Base-by-base conservation (phyloP, 2,329 filamentous ascomycete genomes). In the Periconia sp. region DNA sequence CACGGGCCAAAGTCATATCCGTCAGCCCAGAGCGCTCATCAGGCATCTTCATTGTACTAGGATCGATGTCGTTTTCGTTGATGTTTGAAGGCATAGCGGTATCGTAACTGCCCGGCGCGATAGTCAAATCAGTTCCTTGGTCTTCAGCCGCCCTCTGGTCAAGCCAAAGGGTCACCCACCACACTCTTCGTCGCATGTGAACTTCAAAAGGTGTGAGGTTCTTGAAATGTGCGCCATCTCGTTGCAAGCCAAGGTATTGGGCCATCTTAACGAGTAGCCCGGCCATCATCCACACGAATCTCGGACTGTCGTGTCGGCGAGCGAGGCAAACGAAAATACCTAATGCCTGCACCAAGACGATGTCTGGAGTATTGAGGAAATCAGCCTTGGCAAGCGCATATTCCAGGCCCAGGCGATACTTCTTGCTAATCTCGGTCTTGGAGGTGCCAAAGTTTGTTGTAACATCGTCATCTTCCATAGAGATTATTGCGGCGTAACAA, bases 381-480 rank as follows among this genome's bases (percentile, higher is more conserved):
- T 55, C 49, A 19, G 52, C 52, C 26, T 46, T 40, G 4, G 52
- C 46, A 28, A 55, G 48, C 16, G 49, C 46, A 21, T 44, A 32
- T 25, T 49, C 56, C 23, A 61, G 66, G 2, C 76, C 79, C 16
- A 80, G 73, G 3, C 80, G 77, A 53, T 78, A 83, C 41, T 78
- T 70, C 52, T 74, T 50, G 56, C 70, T 64, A 47, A 77, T 58
- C 35, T 72, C 61, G 1, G 63, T 52, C 52, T 81, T 82, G 1
- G 79, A 71, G 4, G 71, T 65, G 8, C 75, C 75, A 43, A 63
- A 62, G 40, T 61, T 59, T 35, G 46, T 53, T 43, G 50, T 41
- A 12, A 80, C 78, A 59, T 83, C 79, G 0, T 81, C 77, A 4
- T 80, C 78, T 8, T 82, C 79, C 78, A 83, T 80, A 0, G 79